Evolutionary conservation across 345 rosid genomes (phyloP).

Genomic region (Euclidium syriacum): DNA sequence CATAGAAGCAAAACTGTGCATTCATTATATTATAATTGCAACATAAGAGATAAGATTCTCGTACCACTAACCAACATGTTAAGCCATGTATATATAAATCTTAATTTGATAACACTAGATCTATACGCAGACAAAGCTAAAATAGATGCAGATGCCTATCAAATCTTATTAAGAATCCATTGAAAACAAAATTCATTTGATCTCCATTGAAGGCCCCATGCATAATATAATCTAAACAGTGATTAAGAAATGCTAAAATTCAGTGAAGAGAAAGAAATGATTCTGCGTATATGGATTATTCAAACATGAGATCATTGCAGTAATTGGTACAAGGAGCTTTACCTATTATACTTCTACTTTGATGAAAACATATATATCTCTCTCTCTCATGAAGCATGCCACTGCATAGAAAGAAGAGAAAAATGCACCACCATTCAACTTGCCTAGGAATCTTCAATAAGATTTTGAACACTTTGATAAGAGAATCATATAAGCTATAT

Average conservation of each 20-base stretch:
- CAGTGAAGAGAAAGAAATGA: slow-evolving; percentile 8
- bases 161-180: slow-evolving; percentile 21
- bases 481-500: slow-evolving; percentile 30
- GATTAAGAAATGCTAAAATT: slow-evolving; percentile 3
- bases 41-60: slow-evolving; percentile 23
- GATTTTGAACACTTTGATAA: slow-evolving; percentile 24
- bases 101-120: slow-evolving; percentile 20
- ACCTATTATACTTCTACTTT: slow-evolving; percentile 29
- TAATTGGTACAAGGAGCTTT: slow-evolving; percentile 32
- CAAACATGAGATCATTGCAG: slow-evolving; percentile 32
- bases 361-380: slow-evolving; percentile 24
- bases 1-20: background rate
- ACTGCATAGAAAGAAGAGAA: slow-evolving; percentile 36
- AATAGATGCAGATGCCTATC: slow-evolving; percentile 16
- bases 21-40: slow-evolving; percentile 9
- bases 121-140: slow-evolving; percentile 12
- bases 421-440: slow-evolving; percentile 34
- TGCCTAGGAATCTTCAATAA: slow-evolving; percentile 33
- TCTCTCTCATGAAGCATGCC: slow-evolving; percentile 33
- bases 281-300: slow-evolving; percentile 19
- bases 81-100: slow-evolving; percentile 10
- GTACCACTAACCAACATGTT: slow-evolving; percentile 19
- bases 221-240: slow-evolving; percentile 19
- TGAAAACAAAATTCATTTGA: background rate
- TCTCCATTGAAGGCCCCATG: background rate